phyloP scores from a whole-genome alignment of 2,329 filamentous ascomycete genomes.

The Huntiella bhutanensis region DNA sequence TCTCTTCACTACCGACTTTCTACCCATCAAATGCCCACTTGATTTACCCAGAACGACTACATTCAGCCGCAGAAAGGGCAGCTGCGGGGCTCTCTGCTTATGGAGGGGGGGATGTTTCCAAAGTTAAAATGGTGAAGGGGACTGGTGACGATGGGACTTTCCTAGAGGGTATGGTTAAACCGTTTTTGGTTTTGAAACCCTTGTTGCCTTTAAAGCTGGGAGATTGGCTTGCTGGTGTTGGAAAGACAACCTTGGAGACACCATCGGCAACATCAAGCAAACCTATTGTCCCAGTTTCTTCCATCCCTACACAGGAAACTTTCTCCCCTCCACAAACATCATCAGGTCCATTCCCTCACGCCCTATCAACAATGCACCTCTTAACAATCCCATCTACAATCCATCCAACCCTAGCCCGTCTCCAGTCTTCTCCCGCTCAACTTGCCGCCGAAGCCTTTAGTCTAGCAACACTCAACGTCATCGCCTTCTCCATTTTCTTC shows the following conservation, averaged over 20 bases:
- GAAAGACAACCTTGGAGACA: slow-evolving; percentile 1
- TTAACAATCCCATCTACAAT: slow-evolving; percentile 14
- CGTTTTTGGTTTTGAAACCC: background rate
- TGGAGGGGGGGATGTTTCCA: background rate
- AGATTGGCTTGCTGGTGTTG: background rate
- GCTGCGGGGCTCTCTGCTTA: background rate
- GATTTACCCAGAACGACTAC: slow-evolving; percentile 18
- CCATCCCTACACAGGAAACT: background rate
- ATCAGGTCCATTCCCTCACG: background rate
- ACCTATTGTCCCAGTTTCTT: background rate
- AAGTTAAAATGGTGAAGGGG: background rate
- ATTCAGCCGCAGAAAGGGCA: background rate
- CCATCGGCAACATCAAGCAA: background rate
- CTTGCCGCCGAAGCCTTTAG: slow-evolving; percentile 71
- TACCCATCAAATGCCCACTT: slow-evolving; percentile 40
- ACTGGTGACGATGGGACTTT: background rate
- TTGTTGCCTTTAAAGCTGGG: background rate
- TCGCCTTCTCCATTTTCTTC: slow-evolving; percentile 54
- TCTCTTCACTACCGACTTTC: slow-evolving; percentile 47
- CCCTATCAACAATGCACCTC: slow-evolving; percentile 16
- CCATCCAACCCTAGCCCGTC: slow-evolving; percentile 7
- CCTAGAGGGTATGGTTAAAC: slow-evolving; percentile 1
- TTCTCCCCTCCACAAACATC: background rate
- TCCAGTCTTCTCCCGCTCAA: slow-evolving; percentile 38
- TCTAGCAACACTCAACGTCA: slow-evolving; percentile 71